Evolutionary conservation across 352 stramenopile species (phyloP).

Genomic region (Globisporangium parvum): DNA sequence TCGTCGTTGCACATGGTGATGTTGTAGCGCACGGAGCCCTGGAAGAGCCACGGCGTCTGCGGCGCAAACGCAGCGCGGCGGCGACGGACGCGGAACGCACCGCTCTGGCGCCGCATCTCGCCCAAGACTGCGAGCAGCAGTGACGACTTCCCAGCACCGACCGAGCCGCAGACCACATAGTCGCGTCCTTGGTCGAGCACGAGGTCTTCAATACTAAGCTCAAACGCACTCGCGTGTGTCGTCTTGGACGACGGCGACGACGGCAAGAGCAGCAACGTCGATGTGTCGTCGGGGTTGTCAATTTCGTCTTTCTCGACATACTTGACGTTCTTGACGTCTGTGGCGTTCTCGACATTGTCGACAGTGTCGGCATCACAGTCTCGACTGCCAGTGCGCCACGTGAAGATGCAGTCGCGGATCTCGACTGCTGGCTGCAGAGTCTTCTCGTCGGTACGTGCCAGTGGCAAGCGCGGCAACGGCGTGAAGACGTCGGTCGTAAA

Average conservation of each 20-base stretch:
- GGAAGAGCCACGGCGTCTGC: slow-evolving; percentile 77
- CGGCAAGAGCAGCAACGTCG: slow-evolving; percentile 10
- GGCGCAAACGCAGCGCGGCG: slow-evolving; percentile 53
- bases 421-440: slow-evolving; percentile 10
- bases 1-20: slow-evolving; percentile 41
- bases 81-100: slow-evolving; percentile 15
- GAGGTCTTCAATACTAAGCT: slow-evolving; percentile 41
- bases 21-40: slow-evolving; percentile 50
- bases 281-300: background rate
- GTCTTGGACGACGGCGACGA: background rate
- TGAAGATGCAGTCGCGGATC: slow-evolving; percentile 24
- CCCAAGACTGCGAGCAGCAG: slow-evolving; percentile 93
- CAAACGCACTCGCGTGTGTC: slow-evolving; percentile 19
- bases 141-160: slow-evolving; percentile 95
- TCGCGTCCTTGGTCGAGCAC: slow-evolving; percentile 26
- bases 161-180: slow-evolving; percentile 79
- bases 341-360: slow-evolving; percentile 1
- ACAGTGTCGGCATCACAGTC: background rate
- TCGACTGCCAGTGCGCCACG: slow-evolving; percentile 10
- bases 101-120: slow-evolving; percentile 86
- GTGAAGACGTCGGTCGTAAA: slow-evolving; percentile 25
- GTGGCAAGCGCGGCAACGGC: slow-evolving; percentile 1
- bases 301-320: background rate
- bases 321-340: background rate
- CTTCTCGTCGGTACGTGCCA: slow-evolving; percentile 4